Conservation (phyloP, 177 flowering plant genomes). For the Vitis hybrid region DNA sequence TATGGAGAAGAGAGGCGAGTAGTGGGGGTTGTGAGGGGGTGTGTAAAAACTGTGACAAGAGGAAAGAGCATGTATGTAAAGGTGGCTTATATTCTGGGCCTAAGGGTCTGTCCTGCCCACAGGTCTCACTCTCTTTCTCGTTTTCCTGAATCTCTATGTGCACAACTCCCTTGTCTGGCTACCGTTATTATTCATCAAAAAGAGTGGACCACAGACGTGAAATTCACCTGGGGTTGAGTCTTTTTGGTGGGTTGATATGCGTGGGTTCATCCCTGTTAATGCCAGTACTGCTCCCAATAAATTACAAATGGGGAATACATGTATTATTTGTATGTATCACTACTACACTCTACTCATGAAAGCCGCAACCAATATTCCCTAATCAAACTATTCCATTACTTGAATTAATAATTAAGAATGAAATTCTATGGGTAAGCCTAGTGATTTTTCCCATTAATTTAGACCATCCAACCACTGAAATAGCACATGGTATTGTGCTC, state of each 20-base stretch:
- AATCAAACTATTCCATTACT: too few species aligned
- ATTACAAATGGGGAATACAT: too few species aligned
- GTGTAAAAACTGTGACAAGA: slow-evolving; percentile 56
- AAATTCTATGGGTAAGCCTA: not conserved
- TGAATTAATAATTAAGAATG: too few species aligned
- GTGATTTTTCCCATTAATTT: not conserved
- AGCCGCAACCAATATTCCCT: too few species aligned
- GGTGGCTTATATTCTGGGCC: slow-evolving; percentile 66
- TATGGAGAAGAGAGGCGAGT: slow-evolving; percentile 42
- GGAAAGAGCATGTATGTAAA: slow-evolving; percentile 49
- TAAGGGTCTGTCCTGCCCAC: slow-evolving; percentile 63
- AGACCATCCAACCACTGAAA: not conserved
- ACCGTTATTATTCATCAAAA: not conserved
- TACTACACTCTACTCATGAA: too few species aligned
- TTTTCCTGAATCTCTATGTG: not conserved
- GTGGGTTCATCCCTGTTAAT: not conserved
- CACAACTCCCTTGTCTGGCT: not conserved
- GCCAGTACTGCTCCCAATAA: not conserved
- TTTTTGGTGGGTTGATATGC: not conserved
- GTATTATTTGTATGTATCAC: too few species aligned
- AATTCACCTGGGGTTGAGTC: not conserved
- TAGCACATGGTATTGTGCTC: not conserved
- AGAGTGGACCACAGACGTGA: not conserved
- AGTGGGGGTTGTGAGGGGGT: slow-evolving; percentile 67
- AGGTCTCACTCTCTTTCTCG: slow-evolving; percentile 36